Percentiles rank a stretch among this genome's conserved stretches.
These are phyloP conservation scores for Paramecium sonneborni DNA, from an alignment of 73 alveolate species.

Conservation along the genomic window DNA sequence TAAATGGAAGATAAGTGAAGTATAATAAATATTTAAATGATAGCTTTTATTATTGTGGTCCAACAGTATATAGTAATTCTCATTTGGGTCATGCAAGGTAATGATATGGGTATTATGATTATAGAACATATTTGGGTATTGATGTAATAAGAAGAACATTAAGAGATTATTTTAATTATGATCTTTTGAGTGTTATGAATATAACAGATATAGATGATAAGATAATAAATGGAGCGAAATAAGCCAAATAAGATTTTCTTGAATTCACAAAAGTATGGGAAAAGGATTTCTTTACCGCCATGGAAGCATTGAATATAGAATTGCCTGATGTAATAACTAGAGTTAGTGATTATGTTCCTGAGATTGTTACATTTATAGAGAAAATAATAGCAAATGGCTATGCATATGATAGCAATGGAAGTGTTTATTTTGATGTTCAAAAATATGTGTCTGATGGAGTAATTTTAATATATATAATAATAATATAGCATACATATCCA, in stretches of 20 bases:
- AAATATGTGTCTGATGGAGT: conserved; percentile 69
- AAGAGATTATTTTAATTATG: conserved; percentile 90
- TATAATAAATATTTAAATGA: not conserved
- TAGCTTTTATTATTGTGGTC: conserved; percentile 69
- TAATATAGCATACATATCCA: conserved; percentile 77
- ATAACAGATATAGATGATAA: conserved; percentile 99
- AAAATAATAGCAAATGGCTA: conserved; percentile 91
- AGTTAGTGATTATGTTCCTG: conserved; percentile 99
- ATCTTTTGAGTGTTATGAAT: conserved; percentile 94
- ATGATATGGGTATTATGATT: not conserved
- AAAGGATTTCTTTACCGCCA: conserved; percentile 93
- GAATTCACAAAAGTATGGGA: conserved; percentile 91
- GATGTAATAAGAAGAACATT: conserved; percentile 95
- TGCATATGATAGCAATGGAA: conserved; percentile 97
- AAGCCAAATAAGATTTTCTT: conserved; percentile 72
- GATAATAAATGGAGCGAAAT: conserved; percentile 94
- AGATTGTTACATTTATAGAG: conserved; percentile 88
- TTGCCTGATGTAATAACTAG: conserved; percentile 98
- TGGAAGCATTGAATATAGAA: conserved; percentile 95
- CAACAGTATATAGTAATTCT: conserved; percentile 88
- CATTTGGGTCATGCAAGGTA: conserved; percentile 99
- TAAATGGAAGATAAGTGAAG: conserved; percentile 58
- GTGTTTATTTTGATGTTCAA: conserved; percentile 95
- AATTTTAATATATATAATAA: not conserved
- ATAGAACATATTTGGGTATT: conserved; percentile 92